phyloP scores from a whole-genome alignment of 805 yeast genomes.

The Maudiozyma barnettii region DNA sequence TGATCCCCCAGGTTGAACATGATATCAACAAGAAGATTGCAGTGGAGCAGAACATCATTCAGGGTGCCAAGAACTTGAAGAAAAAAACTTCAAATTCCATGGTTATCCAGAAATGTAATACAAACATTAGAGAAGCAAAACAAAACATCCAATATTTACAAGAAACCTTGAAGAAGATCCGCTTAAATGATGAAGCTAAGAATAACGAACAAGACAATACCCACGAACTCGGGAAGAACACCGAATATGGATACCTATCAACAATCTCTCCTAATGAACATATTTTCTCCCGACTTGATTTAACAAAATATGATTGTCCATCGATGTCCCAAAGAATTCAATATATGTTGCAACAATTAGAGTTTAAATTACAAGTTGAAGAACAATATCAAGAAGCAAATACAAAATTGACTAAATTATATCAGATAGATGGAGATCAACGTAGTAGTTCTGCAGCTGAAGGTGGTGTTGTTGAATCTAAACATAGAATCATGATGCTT shows the following conservation, averaged over 20 bases:
- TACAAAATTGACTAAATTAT: constrained; percentile 76
- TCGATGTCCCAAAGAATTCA: constrained; percentile 90
- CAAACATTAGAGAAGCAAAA: constrained; percentile 83
- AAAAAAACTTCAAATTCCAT: constrained; percentile 67
- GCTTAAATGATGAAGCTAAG: constrained; percentile 12
- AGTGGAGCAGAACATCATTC: constrained; percentile 77
- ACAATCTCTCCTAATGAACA: constrained; percentile 30
- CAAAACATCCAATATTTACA: constrained; percentile 83
- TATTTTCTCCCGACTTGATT: constrained; percentile 59
- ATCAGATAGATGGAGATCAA: constrained; percentile 85
- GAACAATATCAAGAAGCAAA: constrained; percentile 88
- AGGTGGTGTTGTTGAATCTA: constrained; percentile 75
- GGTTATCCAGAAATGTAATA: constrained; percentile 85
- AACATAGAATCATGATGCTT: constrained; percentile 74
- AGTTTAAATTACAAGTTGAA: constrained; percentile 89
- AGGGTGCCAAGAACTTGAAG: constrained; percentile 75
- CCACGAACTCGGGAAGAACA: constrained; percentile 5
- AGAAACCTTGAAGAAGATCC: constrained; percentile 59
- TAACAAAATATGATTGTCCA: constrained; percentile 87
- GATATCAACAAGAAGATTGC: constrained; percentile 83
- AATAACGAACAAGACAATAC: constrained; percentile 3
- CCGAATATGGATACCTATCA: constrained; percentile 30
- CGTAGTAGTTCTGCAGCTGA: constrained; percentile 80
- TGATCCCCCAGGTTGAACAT: constrained; percentile 25
- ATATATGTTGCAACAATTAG: constrained; percentile 89